Base-by-base conservation (phyloP, 768 basidiomycete genomes). In the Boletus huronensis region DNA sequence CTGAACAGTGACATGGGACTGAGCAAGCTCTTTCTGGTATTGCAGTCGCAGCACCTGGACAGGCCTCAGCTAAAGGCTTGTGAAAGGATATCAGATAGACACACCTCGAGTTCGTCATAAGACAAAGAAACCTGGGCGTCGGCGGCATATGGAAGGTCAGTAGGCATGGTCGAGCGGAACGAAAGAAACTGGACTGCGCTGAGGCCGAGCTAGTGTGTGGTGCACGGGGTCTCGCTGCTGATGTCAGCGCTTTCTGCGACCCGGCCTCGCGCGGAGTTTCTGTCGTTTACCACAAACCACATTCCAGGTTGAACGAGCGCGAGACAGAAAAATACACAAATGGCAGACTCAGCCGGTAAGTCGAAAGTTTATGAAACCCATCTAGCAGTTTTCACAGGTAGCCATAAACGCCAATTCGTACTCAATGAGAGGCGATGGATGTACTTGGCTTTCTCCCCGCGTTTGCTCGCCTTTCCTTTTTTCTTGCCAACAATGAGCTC, bases 71-170 rank as follows among this genome's bases (percentile, higher is more conserved):
- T 17, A 21, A 35, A 38, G 34, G 26, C 40, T 45, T 8, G 14
- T 14, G n/a, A 21, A 36, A 23, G 3, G 10, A 21, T 16, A 32
- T 8, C 28, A 34, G 13, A 43, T 4, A n/a, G 36, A 21, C 50
- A 16, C 52, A 94, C 94, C 74, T 93, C 88, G 28, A 97, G 80
- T 72, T 98, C 94, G 62, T 96, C 94, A 69, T 82, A 93, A 2
- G 87, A 82, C 16, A 97, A 77, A 3, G 93, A 91, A 48, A 90
- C 81, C 69, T 96, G 85, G 3, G 93, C 95, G 69, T 98, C 95
- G 16, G 93, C 95, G 48, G 95, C 95, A 71, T 97, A 97, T 36
- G 95, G 95, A 17, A 97, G 79, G 64, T 97, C 93, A 49, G 90
- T 90, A 35, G 84, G 69, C 83, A 87, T 85, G 58, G 61, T 63